Percentiles rank a stretch among this genome's conserved stretches.
Evolutionary conservation across 768 basidiomycete species (phyloP).

Genomic region (Agaricus blazei): DNA sequence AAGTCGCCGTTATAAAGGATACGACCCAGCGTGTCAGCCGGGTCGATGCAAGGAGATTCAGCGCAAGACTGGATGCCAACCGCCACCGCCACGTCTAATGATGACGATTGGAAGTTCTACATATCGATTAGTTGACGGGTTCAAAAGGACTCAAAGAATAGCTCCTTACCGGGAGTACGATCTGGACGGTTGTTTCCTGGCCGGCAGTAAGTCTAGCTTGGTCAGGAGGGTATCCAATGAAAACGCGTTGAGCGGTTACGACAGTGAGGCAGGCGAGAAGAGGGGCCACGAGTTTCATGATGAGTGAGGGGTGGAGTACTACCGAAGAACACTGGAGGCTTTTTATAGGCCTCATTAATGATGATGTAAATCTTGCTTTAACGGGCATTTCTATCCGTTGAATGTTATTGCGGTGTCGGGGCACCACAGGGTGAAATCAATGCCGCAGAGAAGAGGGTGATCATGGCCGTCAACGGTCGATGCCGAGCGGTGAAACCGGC

Average conservation of each 20-base stretch:
- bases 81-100: constrained; percentile 37
- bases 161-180: constrained; percentile 1
- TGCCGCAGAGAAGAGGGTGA: too few species aligned
- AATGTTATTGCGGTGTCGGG: too few species aligned
- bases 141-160: neutral
- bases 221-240: constrained; percentile 2
- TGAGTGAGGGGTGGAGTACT: neutral
- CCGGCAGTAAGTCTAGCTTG: neutral
- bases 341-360: neutral
- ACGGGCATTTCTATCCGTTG: too few species aligned
- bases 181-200: neutral
- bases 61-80: constrained; percentile 37
- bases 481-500: too few species aligned
- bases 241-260: neutral
- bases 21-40: constrained; percentile 27
- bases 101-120: constrained; percentile 3
- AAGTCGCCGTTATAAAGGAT: constrained; percentile 46
- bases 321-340: neutral
- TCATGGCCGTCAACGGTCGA: too few species aligned
- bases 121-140: neutral
- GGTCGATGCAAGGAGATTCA: constrained; percentile 16
- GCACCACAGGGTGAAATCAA: too few species aligned
- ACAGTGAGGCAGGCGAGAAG: neutral
- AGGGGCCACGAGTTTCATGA: neutral
- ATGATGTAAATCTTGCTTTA: too few species aligned